Percentiles rank a stretch among this genome's conserved stretches.
Evolutionary conservation across 805 yeast genomes (phyloP).

Genomic region (Kuraishia molischiana): DNA sequence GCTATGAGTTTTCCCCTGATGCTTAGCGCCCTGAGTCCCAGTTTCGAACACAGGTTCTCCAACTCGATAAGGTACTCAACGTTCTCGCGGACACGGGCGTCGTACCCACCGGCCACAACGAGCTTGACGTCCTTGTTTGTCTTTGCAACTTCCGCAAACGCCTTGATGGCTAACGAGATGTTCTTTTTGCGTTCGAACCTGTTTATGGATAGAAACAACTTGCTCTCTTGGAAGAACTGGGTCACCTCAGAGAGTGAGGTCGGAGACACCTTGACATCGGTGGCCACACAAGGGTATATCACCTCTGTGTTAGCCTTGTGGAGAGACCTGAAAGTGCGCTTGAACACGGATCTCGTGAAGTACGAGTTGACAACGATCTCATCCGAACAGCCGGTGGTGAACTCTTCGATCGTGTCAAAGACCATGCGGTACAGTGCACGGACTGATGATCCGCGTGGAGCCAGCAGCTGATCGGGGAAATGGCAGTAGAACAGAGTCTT

Average conservation of each 20-base stretch:
- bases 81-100: conserved; percentile 65
- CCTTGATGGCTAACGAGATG: conserved; percentile 62
- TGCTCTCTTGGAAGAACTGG: conserved; percentile 22
- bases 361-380: conserved; percentile 77
- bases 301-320: conserved; percentile 37
- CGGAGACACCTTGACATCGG: conserved; percentile 12
- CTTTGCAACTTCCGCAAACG: conserved; percentile 40
- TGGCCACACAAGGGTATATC: conserved; percentile 73
- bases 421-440: conserved; percentile 68
- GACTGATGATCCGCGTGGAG: conserved; percentile 42
- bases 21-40: conserved; percentile 36
- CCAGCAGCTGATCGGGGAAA: conserved; percentile 83
- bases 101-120: conserved; percentile 89
- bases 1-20: conserved; percentile 27
- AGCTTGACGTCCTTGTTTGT: conserved; percentile 30
- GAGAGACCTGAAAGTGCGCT: conserved; percentile 44
- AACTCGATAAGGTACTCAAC: conserved; percentile 60
- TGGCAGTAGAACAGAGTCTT: conserved; percentile 85
- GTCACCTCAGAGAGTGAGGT: conserved; percentile 22
- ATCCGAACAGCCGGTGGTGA: conserved; percentile 71
- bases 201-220: conserved; percentile 65
- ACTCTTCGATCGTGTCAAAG: conserved; percentile 77
- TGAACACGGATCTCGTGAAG: conserved; percentile 68
- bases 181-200: conserved; percentile 85
- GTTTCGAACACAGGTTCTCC: conserved; percentile 31